A percentile compares a stretch with the other conserved stretches of the same genome.
phyloP scores from a whole-genome alignment of 805 yeast species.

The Starmerella floris region DNA sequence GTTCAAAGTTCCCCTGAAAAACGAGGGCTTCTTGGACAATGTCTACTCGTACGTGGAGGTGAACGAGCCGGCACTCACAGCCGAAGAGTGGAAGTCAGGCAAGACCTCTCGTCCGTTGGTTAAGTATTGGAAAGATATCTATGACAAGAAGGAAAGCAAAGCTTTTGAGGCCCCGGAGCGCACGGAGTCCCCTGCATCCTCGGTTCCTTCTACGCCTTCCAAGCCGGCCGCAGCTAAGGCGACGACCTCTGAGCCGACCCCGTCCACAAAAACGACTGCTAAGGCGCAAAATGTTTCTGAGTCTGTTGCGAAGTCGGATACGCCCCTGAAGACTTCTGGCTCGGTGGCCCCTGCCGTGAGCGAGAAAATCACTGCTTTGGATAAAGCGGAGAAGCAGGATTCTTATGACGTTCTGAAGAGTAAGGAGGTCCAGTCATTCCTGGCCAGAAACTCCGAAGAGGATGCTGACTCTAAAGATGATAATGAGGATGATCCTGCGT shows the following conservation, averaged over 20 bases:
- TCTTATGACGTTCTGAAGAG: conserved; percentile 39
- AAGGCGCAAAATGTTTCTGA: conserved; percentile 30
- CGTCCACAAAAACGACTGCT: conserved; percentile 1
- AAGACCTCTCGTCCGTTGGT: conserved; percentile 68
- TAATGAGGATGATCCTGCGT: conserved; percentile 20
- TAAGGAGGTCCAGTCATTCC: conserved; percentile 35
- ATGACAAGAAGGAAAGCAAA: conserved; percentile 54
- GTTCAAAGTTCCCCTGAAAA: conserved; percentile 83
- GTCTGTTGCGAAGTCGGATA: conserved; percentile 21
- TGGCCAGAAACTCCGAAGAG: conserved; percentile 38
- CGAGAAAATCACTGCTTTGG: conserved; percentile 22
- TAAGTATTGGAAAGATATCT: conserved; percentile 59
- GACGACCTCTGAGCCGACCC: conserved; percentile 4
- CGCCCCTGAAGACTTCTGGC: not conserved
- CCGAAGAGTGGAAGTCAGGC: conserved; percentile 70
- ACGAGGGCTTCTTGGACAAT: conserved; percentile 85
- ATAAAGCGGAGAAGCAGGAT: conserved; percentile 31
- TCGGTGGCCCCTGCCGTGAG: not conserved
- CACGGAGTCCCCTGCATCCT: not conserved
- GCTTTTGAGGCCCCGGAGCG: conserved; percentile 20
- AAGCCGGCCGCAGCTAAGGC: conserved; percentile 17
- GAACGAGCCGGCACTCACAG: conserved; percentile 58
- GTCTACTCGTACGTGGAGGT: conserved; percentile 88
- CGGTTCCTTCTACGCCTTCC: conserved; percentile 1
- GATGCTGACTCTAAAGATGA: conserved; percentile 30